Evolutionary conservation across 306 rosid species (phyloP).

Genomic region (Trichosanthes truncata): DNA sequence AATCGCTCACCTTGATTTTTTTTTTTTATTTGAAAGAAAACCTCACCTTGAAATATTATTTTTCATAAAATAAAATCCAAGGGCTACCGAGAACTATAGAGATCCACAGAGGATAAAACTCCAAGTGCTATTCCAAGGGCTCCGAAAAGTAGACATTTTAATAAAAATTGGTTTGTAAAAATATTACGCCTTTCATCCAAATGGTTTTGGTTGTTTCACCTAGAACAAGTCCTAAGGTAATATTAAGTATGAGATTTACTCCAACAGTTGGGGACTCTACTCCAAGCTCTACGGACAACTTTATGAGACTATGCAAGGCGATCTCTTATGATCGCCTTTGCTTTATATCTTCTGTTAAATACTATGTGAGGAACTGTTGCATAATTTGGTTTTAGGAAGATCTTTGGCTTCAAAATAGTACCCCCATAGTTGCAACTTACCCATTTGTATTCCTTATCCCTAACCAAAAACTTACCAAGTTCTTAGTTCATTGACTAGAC

Average conservation of each 20-base stretch:
- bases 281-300: not conserved
- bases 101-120: not conserved
- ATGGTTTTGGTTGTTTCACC: not conserved
- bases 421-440: not conserved
- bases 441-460: not conserved
- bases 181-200: not conserved
- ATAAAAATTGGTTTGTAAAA: not conserved
- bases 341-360: not conserved
- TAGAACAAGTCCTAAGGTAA: not conserved
- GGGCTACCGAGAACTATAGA: not conserved
- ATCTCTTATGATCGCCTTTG: not conserved
- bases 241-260: not conserved
- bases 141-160: not conserved
- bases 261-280: not conserved
- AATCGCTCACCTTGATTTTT: not conserved
- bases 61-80: not conserved
- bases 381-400: not conserved
- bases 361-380: not conserved
- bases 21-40: no score
- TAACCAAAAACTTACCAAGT: not conserved
- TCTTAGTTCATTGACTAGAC: not conserved
- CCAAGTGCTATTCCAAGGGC: not conserved
- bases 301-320: not conserved
- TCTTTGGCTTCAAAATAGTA: not conserved
- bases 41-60: not conserved